Evolutionary conservation across 257 asterid genomes (phyloP).

Genomic region (Przewalskia tangutica): DNA sequence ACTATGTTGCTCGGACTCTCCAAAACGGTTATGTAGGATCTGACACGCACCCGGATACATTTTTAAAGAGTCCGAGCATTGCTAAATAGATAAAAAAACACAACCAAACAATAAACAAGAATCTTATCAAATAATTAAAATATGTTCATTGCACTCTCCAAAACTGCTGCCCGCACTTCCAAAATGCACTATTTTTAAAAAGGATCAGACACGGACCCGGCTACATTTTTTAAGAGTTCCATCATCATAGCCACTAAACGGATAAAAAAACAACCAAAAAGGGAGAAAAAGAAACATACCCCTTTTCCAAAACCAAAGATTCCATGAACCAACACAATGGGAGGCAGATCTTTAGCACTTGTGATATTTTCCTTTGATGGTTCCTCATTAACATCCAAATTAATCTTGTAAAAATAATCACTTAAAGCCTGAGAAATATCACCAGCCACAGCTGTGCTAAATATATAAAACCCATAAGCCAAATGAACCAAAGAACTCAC

Average conservation of each 20-base stretch:
- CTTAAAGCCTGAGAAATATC: slow-evolving; percentile 65
- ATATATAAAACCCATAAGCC: slow-evolving; percentile 79
- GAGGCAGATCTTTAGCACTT: slow-evolving; percentile 58
- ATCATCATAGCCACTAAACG: too few species aligned
- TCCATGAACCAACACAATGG: slow-evolving; percentile 91
- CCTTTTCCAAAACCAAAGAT: slow-evolving; percentile 99
- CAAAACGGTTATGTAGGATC: too few species aligned
- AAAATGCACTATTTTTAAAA: too few species aligned
- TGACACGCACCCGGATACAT: too few species aligned
- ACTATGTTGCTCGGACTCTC: too few species aligned
- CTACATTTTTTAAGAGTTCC: too few species aligned
- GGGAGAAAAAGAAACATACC: slow-evolving; percentile 29
- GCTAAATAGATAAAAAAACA: too few species aligned
- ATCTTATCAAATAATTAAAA: not conserved
- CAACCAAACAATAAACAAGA: slow-evolving; percentile 7
- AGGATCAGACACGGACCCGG: too few species aligned
- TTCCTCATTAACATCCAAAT: slow-evolving; percentile 34
- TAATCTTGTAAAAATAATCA: slow-evolving; percentile 50
- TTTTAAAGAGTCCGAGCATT: too few species aligned
- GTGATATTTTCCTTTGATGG: slow-evolving; percentile 13
- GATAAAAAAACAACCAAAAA: too few species aligned
- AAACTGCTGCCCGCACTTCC: too few species aligned
- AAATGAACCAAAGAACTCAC: slow-evolving; percentile 77
- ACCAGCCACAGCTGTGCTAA: slow-evolving; percentile 85
- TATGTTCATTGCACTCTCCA: too few species aligned